phyloP scores from a whole-genome alignment of 2,329 filamentous ascomycete genomes.

The Lasiodiplodia hormozganensis region DNA sequence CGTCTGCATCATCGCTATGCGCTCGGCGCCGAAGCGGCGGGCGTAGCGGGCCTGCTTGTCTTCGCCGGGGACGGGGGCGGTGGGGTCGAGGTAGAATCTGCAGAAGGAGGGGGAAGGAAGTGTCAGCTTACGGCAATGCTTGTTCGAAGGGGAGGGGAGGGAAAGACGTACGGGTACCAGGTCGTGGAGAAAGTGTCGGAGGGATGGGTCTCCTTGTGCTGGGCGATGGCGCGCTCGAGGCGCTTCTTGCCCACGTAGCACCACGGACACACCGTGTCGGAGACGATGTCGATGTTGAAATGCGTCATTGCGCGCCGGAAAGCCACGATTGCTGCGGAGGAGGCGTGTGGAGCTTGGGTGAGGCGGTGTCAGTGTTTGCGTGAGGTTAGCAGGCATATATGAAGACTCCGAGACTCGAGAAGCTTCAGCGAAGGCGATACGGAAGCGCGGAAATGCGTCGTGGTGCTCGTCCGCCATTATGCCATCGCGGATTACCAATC shows the following conservation, averaged over 20 bases:
- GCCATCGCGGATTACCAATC: conserved; percentile 27
- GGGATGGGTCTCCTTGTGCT: conserved; percentile 69
- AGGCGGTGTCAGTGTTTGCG: neutral
- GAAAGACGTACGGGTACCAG: conserved; percentile 67
- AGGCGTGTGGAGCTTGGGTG: neutral
- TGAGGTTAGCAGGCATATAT: neutral
- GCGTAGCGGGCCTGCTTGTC: conserved; percentile 66
- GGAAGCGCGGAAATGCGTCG: conserved; percentile 2
- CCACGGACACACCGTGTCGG: conserved; percentile 79
- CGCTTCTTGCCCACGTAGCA: conserved; percentile 82
- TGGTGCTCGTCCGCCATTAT: neutral
- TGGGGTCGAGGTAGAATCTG: conserved; percentile 76
- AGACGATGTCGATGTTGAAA: conserved; percentile 78
- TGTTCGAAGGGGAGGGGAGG: neutral
- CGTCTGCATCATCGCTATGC: conserved; percentile 63
- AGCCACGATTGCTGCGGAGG: conserved; percentile 15
- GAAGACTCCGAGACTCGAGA: neutral
- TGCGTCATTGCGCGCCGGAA: conserved; percentile 51
- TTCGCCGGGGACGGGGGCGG: conserved; percentile 59
- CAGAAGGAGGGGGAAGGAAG: too few species aligned
- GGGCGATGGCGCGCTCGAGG: conserved; percentile 72
- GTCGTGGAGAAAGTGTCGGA: conserved; percentile 74
- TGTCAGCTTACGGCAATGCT: neutral
- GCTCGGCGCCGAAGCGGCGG: conserved; percentile 68
- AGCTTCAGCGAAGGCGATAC: neutral